phyloP scores from a whole-genome alignment of 1,139 yeast species.

The Kodamaea sp. region DNA sequence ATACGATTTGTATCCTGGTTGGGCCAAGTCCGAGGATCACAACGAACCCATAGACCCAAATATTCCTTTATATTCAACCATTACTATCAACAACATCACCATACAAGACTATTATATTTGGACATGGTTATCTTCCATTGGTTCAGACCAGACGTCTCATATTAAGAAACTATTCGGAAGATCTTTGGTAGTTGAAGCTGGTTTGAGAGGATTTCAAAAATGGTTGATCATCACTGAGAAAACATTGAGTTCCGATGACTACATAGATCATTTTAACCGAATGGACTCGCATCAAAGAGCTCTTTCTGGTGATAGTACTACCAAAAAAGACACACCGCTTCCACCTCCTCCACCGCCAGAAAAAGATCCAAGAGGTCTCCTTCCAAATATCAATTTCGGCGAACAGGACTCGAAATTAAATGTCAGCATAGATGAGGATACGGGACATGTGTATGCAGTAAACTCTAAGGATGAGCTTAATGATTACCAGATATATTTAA shows the following conservation, averaged over 20 bases:
- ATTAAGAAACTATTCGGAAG: constrained; percentile 77
- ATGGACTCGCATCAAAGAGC: constrained; percentile 12
- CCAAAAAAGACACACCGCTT: constrained; percentile 18
- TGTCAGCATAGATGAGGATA: constrained; percentile 8
- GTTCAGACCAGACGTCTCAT: constrained; percentile 68
- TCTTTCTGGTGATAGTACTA: constrained; percentile 21
- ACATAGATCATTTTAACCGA: constrained; percentile 27
- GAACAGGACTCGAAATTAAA: constrained; percentile 15
- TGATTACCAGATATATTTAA: constrained; percentile 16
- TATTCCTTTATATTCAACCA: constrained; percentile 46
- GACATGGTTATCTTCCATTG: constrained; percentile 85
- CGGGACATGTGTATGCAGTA: constrained; percentile 3
- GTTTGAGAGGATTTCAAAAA: constrained; percentile 73
- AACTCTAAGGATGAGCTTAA: constrained; percentile 9
- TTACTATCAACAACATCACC: constrained; percentile 62
- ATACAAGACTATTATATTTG: constrained; percentile 87
- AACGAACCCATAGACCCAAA: constrained; percentile 32
- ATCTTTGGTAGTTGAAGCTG: constrained; percentile 72
- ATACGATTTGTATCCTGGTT: constrained; percentile 42
- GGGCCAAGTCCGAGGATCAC: constrained; percentile 34
- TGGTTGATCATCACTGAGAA: constrained; percentile 83
- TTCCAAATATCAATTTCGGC: constrained; percentile 15
- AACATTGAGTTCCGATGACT: constrained; percentile 48
- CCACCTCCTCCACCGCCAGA: constrained; percentile 40
- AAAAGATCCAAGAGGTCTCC: constrained; percentile 13